A percentile compares a stretch with the other conserved stretches of the same genome.
phyloP scores from a whole-genome alignment of 2,329 filamentous ascomycete genomes.

The Didymellaceae sp. region DNA sequence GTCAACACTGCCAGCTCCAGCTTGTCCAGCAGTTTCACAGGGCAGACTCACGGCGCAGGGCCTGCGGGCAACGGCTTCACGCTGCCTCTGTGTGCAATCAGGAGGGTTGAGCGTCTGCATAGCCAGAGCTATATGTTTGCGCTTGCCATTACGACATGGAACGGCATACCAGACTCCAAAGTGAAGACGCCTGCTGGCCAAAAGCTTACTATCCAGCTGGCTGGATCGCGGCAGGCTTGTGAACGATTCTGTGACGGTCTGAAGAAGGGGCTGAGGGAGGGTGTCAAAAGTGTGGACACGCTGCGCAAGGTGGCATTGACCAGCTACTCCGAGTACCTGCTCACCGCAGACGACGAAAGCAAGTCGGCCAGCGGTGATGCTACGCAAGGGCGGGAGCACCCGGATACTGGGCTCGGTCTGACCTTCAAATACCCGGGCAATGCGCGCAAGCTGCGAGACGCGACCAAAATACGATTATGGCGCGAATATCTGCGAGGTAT shows the following conservation, averaged over 20 bases:
- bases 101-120: constrained; percentile 89
- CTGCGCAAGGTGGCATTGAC: constrained; percentile 80
- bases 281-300: constrained; percentile 85
- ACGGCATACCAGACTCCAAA: constrained; percentile 60
- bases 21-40: constrained; percentile 84
- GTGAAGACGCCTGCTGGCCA: constrained; percentile 66
- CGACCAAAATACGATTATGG: constrained; percentile 97
- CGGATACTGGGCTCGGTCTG: constrained; percentile 94
- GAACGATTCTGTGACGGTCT: constrained; percentile 96
- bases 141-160: constrained; percentile 94
- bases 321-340: constrained; percentile 76
- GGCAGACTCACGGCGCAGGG: constrained; percentile 89
- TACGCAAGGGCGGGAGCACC: constrained; percentile 63
- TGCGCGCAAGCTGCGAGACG: constrained; percentile 87
- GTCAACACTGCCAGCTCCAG: constrained; percentile 77
- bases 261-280: constrained; percentile 85
- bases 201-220: constrained; percentile 88
- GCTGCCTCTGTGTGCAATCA: constrained; percentile 87
- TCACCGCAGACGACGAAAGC: constrained; percentile 58
- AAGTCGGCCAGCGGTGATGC: constrained; percentile 43
- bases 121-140: constrained; percentile 93
- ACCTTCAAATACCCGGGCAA: constrained; percentile 95
- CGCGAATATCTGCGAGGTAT: constrained; percentile 82
- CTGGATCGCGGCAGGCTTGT: constrained; percentile 85
- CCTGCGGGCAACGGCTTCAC: constrained; percentile 96